phyloP scores from a whole-genome alignment of 2,329 filamentous ascomycete species.

The Aspergillus novoparasiticus region DNA sequence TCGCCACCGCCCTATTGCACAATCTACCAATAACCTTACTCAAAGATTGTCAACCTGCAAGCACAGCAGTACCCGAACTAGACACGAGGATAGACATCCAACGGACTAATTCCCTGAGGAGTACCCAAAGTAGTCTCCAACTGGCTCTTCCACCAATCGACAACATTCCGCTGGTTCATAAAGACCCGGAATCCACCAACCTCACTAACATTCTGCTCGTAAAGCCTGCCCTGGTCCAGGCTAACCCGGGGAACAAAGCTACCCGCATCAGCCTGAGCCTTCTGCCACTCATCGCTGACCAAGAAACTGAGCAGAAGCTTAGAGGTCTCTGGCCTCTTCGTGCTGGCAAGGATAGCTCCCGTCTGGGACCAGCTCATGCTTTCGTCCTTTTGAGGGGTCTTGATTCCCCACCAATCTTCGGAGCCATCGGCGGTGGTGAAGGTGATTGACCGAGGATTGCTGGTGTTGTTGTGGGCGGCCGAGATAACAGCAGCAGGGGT shows the following conservation, averaged over 20 bases:
- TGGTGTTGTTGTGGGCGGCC: not conserved
- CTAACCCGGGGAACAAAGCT: not conserved
- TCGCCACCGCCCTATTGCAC: not conserved
- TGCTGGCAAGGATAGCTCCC: not conserved
- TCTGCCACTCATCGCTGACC: conserved; percentile 1
- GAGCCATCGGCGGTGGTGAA: not conserved
- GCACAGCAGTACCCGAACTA: not conserved
- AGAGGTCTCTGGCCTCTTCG: not conserved
- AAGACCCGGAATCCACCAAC: not conserved
- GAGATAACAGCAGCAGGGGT: not conserved
- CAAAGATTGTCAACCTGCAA: not conserved
- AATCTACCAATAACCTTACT: not conserved
- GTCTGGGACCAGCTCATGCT: conserved; percentile 2
- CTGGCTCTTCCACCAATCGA: conserved; percentile 5
- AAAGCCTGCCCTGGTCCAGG: not conserved
- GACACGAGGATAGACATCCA: not conserved
- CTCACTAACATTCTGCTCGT: not conserved
- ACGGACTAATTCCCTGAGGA: not conserved
- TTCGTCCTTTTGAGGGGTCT: not conserved
- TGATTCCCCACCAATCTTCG: not conserved
- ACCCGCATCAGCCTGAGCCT: not conserved
- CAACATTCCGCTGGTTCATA: not conserved
- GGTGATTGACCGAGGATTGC: not conserved
- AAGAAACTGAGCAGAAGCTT: not conserved
- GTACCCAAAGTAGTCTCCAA: conserved; percentile 3